Base-by-base conservation (phyloP, 192 early-diverging fungal genomes). In the Coemansia sp. region DNA sequence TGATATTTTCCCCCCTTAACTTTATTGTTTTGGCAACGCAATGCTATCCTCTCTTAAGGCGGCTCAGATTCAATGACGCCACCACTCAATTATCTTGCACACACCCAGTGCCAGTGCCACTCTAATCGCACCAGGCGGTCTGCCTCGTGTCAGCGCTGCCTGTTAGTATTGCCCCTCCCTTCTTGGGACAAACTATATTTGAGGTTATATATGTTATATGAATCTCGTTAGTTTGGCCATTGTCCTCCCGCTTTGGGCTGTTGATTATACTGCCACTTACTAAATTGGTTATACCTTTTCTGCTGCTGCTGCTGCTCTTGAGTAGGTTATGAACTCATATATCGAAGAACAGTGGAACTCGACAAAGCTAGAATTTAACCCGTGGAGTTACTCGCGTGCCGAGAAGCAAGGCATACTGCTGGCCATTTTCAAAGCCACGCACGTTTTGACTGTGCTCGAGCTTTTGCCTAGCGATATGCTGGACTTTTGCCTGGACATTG, bases 391-490 rank as follows among this genome's bases (percentile, higher is more conserved):
- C 73, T 75, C 87, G 33, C 77, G 82, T 7, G 85, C 92, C 23
- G 93, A 95, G 69, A 87, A 95, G 57, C 93, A 92, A 74, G 96
- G 95, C 3, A 88, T 92, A 52, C 72, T 95, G 39, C 84, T 96
- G 70, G 91, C 90, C 40, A 90, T 94, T 76, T 91, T 96, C 70
- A 82, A 85, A 50, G 82, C 84, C 10, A 65, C 90, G 19, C 89
- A 88, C 43, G 73, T 97, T 4, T 75, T 89, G 46, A 74, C 85
- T 28, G 85, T 87, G 17, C 74, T 89, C 26, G 78, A 86, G 66
- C 86, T 89, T 33, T 74, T 88, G 8, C 78, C 82, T 19, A 86
- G 87, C 40, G 86, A 89, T 62, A 77, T 97, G 55, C 86, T 97
- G 19, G 91, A 94, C 59, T 96, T 97, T 69, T 82, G 92, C 40